phyloP scores from a whole-genome alignment of 306 rosid genomes.

The Begonia fuchsioides region DNA sequence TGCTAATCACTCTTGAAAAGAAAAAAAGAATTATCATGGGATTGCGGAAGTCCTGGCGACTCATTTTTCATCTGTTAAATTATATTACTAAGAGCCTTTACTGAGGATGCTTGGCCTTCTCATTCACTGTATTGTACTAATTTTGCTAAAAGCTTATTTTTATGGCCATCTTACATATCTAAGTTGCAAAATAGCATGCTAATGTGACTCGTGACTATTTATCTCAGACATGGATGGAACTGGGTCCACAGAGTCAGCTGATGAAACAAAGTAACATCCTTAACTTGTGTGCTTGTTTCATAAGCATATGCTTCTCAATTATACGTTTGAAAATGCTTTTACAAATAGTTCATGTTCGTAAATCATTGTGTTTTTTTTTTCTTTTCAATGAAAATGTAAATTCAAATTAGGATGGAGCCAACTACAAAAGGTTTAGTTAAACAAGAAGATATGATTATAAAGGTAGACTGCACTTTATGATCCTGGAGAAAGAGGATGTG shows the following conservation, averaged over 20 bases:
- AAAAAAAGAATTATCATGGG: too few species aligned
- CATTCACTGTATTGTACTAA: background rate
- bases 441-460: too few species aligned
- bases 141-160: too few species aligned
- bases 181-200: background rate
- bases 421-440: too few species aligned
- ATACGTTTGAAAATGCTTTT: background rate
- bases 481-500: too few species aligned
- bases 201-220: conserved; percentile 9
- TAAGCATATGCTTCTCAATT: background rate
- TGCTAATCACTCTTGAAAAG: too few species aligned
- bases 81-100: background rate
- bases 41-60: too few species aligned
- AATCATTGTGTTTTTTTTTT: too few species aligned
- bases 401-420: too few species aligned
- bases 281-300: background rate
- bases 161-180: background rate
- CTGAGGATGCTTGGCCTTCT: background rate
- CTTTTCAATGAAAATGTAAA: too few species aligned
- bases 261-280: conserved; percentile 68
- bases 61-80: background rate
- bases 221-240: conserved; percentile 45
- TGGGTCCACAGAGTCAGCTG: conserved; percentile 46
- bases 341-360: background rate
- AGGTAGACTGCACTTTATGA: too few species aligned